Evolutionary conservation across 768 basidiomycete genomes (phyloP).

Genomic region (Termitomyces sp.): DNA sequence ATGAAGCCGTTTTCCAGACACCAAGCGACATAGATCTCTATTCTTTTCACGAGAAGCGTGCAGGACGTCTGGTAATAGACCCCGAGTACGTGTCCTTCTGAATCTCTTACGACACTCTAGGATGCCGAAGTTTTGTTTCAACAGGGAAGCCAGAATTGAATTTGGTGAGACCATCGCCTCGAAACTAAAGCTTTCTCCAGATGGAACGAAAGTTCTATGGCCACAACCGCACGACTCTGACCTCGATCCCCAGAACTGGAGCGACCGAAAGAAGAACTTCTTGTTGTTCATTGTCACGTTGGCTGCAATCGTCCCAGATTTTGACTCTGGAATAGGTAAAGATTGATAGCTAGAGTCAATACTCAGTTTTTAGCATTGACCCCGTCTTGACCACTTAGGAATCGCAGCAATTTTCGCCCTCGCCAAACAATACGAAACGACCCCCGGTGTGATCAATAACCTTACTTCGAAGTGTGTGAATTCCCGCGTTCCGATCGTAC

Average conservation of each 20-base stretch:
- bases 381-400: constrained; percentile 20
- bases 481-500: not conserved
- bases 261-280: constrained; percentile 40
- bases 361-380: not conserved
- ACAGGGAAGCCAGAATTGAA: constrained; percentile 51
- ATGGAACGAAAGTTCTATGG: constrained; percentile 56
- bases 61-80: constrained; percentile 57
- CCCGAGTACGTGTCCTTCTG: constrained; percentile 39
- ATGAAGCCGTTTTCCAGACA: not conserved
- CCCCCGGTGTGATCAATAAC: constrained; percentile 49
- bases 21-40: constrained; percentile 22
- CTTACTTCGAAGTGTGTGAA: constrained; percentile 42
- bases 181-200: constrained; percentile 45
- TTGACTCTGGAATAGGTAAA: constrained; percentile 50
- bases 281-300: constrained; percentile 51
- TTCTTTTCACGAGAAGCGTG: constrained; percentile 47
- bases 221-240: constrained; percentile 48
- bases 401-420: constrained; percentile 58
- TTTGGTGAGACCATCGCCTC: constrained; percentile 50
- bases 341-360: too few species aligned
- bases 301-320: constrained; percentile 59
- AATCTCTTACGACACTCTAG: not conserved
- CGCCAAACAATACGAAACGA: constrained; percentile 48
- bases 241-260: constrained; percentile 41
- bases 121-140: not conserved